Base-by-base conservation (phyloP, 805 yeast species). In the Myxozyma monticola region DNA sequence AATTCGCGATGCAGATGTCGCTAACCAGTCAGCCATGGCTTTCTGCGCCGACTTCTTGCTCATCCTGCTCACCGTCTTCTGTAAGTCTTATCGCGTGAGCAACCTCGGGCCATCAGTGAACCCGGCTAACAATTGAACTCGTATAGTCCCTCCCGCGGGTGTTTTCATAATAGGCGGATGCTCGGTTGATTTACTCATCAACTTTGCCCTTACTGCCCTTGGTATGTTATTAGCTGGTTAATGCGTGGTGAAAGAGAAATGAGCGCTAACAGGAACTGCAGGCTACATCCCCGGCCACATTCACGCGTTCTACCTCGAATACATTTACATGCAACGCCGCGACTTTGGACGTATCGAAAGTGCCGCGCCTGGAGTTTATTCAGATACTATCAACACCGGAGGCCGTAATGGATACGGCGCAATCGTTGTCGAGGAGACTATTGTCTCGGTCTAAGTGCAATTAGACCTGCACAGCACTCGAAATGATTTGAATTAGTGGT, bases 241-340 rank as follows among this genome's bases (percentile, higher is more conserved):
- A 14, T n/a, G 18, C 24, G 24, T 18, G n/a, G 4, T 7, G 14
- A n/a, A 12, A 17, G 25, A n/a, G n/a, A n/a, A 28, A 8, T 37
- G 34, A 7, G 10, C 18, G 17, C 37, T 5, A 7, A 6, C 12
- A 14, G 28, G n/a, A 3, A 6, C 8, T 18, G 8, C 26, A 48
- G 86, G 86, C 24, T 81, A 77, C 63, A 66, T 83, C 41, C 88
- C 88, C 2, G 88, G 87, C 30, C 50, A 43, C 38, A 43, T 54
- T 25, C 59, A 54, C 36, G 59, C 59, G 5, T 49, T 54, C 41
- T 54, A 54, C 37, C 36, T 50, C 49, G 57, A 53, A 24, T 53
- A 53, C 42, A 43, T 53, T 26, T 53, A 53, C 48, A 40, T 53
- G 17, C 29, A 42, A 24, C 54, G 57, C 21, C 51, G 57, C n/a